Conservation (phyloP, 352 stramenopile genomes). For the Phytophthora quininea region DNA sequence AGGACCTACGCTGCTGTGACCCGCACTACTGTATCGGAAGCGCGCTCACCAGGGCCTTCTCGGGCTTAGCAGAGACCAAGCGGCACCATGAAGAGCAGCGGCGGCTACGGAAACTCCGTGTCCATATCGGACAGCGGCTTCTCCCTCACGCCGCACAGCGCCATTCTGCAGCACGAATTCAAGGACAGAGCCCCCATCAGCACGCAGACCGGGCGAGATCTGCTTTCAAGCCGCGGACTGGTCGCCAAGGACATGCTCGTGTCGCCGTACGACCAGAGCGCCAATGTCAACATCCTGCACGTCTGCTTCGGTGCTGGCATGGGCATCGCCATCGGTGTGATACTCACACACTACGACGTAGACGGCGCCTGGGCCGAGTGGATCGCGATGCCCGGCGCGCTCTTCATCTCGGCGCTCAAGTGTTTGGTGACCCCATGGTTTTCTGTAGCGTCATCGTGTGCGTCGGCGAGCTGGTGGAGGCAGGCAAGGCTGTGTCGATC, state of each 20-base stretch:
- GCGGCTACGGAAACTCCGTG: constrained; percentile 22
- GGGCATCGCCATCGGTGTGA: constrained; percentile 47
- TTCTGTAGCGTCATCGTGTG: constrained; percentile 71
- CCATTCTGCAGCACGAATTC: constrained; percentile 37
- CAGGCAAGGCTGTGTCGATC: constrained; percentile 61
- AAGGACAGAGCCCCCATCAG: constrained; percentile 20
- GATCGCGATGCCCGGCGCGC: constrained; percentile 60
- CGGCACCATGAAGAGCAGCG: constrained; percentile 28
- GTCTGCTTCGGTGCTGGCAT: constrained; percentile 49
- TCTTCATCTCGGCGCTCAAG: constrained; percentile 72
- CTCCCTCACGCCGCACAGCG: constrained; percentile 37
- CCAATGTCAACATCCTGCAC: constrained; percentile 52
- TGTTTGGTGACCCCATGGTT: constrained; percentile 72
- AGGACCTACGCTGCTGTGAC: no score
- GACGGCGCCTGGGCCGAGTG: constrained; percentile 41
- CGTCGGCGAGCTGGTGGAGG: constrained; percentile 62
- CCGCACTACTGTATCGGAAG: no score
- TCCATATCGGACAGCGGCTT: constrained; percentile 39
- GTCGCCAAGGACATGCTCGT: constrained; percentile 56
- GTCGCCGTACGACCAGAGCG: constrained; percentile 48
- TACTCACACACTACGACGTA: constrained; percentile 51
- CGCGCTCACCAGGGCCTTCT: no score
- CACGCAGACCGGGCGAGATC: constrained; percentile 10
- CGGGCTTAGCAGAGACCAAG: no score
- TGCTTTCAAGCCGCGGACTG: constrained; percentile 34